A percentile compares a stretch with the other conserved stretches of the same genome.
Evolutionary conservation across 805 yeast genomes (phyloP).

Genomic region (Ogataea trehaloabstinens): DNA sequence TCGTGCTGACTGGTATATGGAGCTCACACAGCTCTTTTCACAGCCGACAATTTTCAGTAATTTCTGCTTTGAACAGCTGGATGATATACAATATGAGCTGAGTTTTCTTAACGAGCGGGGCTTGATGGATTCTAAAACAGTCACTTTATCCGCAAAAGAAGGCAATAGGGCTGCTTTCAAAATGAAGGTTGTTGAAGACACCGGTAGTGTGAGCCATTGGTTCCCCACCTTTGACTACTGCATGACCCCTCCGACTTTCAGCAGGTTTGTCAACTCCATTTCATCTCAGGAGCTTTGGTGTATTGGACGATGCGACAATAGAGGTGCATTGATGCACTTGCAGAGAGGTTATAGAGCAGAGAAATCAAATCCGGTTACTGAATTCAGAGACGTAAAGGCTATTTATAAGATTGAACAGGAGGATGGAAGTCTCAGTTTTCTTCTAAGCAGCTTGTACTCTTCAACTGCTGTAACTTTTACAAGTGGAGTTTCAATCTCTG

Average conservation of each 20-base stretch:
- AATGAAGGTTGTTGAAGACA: constrained; percentile 21
- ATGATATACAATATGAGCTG: constrained; percentile 14
- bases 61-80: constrained; percentile 24
- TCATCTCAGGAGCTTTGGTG: constrained; percentile 31
- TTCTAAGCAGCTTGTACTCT: constrained; percentile 13
- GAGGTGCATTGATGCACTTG: constrained; percentile 25
- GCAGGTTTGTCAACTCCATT: constrained; percentile 17
- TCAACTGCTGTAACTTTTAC: constrained; percentile 13
- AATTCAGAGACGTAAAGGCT: constrained; percentile 13
- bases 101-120: constrained; percentile 28
- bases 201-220: constrained; percentile 20
- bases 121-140: constrained; percentile 19
- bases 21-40: constrained; percentile 20
- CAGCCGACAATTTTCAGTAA: constrained; percentile 19
- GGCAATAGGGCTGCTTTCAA: constrained; percentile 12
- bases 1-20: constrained; percentile 17
- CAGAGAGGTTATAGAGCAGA: constrained; percentile 24
- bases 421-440: constrained; percentile 9
- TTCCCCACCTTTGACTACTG: constrained; percentile 28
- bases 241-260: constrained; percentile 15
- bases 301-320: constrained; percentile 23
- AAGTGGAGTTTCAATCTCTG: constrained; percentile 2
- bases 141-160: constrained; percentile 14
- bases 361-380: constrained; percentile 13
- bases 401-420: constrained; percentile 12